phyloP scores from a whole-genome alignment of 257 asterid species.

The Forsythia suspensa region DNA sequence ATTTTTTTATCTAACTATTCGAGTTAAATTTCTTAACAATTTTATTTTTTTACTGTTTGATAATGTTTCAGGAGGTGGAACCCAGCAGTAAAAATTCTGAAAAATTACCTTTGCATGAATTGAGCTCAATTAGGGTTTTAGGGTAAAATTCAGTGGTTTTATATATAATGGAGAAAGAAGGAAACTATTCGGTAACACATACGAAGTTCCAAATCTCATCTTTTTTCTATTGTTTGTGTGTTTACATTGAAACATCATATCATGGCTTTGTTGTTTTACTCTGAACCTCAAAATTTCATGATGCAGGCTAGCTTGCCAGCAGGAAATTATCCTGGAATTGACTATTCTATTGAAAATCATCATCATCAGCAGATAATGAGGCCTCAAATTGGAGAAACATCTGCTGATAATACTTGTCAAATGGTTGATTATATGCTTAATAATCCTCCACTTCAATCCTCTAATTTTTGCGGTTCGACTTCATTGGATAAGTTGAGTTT shows the following conservation, averaged over 20 bases:
- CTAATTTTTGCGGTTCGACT: slow-evolving; percentile 40
- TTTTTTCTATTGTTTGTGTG: slow-evolving; percentile 9
- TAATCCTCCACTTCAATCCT: slow-evolving; percentile 30
- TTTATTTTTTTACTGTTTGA: slow-evolving; percentile 1
- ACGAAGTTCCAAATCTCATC: slow-evolving; percentile 1
- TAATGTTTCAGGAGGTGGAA: slow-evolving; percentile 37
- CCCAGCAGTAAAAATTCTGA: slow-evolving; percentile 30
- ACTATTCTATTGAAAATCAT: slow-evolving; percentile 40
- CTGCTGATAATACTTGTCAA: slow-evolving; percentile 34
- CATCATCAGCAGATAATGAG: slow-evolving; percentile 23
- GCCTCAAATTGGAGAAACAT: slow-evolving; percentile 36
- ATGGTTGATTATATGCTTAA: slow-evolving; percentile 69
- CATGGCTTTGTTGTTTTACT: slow-evolving; percentile 38
- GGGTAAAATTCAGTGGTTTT: not conserved
- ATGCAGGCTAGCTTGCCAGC: slow-evolving; percentile 42
- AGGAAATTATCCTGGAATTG: slow-evolving; percentile 36
- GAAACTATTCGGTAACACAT: slow-evolving; percentile 52
- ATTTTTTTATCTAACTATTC: slow-evolving; percentile 30
- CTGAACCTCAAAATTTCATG: slow-evolving; percentile 32
- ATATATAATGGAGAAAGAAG: slow-evolving; percentile 64
- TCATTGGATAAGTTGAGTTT: slow-evolving; percentile 80
- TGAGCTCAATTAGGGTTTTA: slow-evolving; percentile 35
- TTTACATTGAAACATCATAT: slow-evolving; percentile 15
- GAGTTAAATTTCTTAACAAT: slow-evolving; percentile 17
- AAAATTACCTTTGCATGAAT: slow-evolving; percentile 27